Conservation (phyloP, 495 filamentous ascomycete species). For the Haplographium delicatum region DNA sequence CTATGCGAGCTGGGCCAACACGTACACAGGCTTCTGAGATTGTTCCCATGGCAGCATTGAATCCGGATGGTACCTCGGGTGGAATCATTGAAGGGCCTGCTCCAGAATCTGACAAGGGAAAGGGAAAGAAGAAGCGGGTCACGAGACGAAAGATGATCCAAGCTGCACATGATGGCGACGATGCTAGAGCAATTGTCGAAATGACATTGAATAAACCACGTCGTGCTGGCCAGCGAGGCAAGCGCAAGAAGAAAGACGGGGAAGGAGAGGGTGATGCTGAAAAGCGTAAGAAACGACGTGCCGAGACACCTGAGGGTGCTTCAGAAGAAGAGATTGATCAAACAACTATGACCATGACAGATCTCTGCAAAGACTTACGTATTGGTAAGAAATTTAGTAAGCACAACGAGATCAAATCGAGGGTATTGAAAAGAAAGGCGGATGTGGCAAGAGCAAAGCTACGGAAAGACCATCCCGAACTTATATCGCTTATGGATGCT, state of each 20-base stretch:
- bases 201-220: slow-evolving; percentile 13
- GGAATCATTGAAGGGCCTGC: slow-evolving; percentile 23
- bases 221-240: neutral
- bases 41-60: slow-evolving; percentile 18
- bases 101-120: slow-evolving; percentile 10
- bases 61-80: slow-evolving; percentile 21
- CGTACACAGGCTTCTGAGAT: slow-evolving; percentile 12
- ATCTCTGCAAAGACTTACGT: slow-evolving; percentile 68
- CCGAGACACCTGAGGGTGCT: slow-evolving; percentile 70
- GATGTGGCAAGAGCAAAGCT: slow-evolving; percentile 28
- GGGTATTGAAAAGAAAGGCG: slow-evolving; percentile 37
- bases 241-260: slow-evolving; percentile 25
- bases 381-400: slow-evolving; percentile 79
- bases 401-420: slow-evolving; percentile 47
- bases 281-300: slow-evolving; percentile 37
- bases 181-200: slow-evolving; percentile 17
- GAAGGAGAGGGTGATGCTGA: too few relatives aligned
- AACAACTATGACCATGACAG: slow-evolving; percentile 70
- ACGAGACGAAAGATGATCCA: slow-evolving; percentile 21
- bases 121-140: slow-evolving; percentile 20
- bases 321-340: slow-evolving; percentile 67
- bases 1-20: neutral
- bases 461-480: slow-evolving; percentile 27
- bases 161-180: slow-evolving; percentile 12
- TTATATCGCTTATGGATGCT: slow-evolving; percentile 19